Conservation (phyloP, 305 asterid genomes). For the Caryopteris hybrid region DNA sequence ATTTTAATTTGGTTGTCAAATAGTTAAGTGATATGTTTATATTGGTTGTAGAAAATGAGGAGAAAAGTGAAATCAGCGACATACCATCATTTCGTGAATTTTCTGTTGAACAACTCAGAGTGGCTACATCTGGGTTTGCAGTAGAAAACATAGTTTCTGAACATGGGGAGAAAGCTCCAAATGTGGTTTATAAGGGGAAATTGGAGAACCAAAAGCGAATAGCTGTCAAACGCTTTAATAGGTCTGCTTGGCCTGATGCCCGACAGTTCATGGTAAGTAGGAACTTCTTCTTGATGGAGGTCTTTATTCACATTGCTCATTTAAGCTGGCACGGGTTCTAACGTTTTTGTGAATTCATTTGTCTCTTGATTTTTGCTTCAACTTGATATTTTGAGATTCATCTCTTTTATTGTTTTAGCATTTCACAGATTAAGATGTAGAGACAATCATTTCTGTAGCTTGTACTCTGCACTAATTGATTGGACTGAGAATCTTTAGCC, state of each 20-base stretch:
- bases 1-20: background rate
- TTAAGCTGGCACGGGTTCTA: background rate
- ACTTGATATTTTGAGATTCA: background rate
- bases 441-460: background rate
- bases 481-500: background rate
- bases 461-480: background rate
- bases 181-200: constrained; percentile 87
- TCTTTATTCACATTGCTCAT: background rate
- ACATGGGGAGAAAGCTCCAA: constrained; percentile 95
- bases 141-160: constrained; percentile 86
- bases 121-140: constrained; percentile 83
- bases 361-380: background rate
- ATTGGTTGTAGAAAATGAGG: constrained; percentile 65
- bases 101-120: constrained; percentile 76
- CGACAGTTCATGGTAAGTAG: constrained; percentile 80
- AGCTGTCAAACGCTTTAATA: constrained; percentile 85
- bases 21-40: background rate
- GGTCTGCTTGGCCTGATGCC: constrained; percentile 92
- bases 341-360: background rate
- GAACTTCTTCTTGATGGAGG: background rate
- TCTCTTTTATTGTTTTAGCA: background rate
- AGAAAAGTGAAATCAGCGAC: constrained; percentile 65
- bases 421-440: background rate
- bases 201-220: constrained; percentile 70
- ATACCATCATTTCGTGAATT: constrained; percentile 77